A percentile compares a stretch with the other conserved stretches of the same genome.
Evolutionary conservation across 768 basidiomycete genomes (phyloP).

Genomic region (Sporobolomyces roseus): DNA sequence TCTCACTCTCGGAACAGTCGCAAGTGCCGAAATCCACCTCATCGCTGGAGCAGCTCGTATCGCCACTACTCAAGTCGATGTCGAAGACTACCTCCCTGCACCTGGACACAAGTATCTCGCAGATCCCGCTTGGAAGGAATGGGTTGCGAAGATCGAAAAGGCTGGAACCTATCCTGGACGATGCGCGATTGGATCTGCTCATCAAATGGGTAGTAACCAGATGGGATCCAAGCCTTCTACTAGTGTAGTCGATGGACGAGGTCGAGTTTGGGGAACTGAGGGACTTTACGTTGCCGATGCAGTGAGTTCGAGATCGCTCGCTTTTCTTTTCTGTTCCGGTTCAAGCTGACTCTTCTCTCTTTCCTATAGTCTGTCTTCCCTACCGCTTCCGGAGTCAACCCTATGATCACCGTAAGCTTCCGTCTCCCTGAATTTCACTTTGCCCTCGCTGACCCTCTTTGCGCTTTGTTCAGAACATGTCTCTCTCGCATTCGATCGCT

Average conservation of each 20-base stretch:
- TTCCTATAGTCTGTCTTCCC: constrained; percentile 29
- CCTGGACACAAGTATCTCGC: constrained; percentile 18
- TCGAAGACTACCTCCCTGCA: constrained; percentile 27
- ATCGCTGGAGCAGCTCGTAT: constrained; percentile 41
- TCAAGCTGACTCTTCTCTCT: not conserved
- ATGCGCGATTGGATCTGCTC: constrained; percentile 36
- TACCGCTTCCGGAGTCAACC: constrained; percentile 36
- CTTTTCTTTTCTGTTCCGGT: not conserved
- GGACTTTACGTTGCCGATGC: constrained; percentile 47
- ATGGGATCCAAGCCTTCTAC: constrained; percentile 43
- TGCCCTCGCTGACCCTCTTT: too few relatives aligned
- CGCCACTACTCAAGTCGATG: constrained; percentile 38
- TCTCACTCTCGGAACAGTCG: constrained; percentile 37
- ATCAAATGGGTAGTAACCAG: constrained; percentile 47
- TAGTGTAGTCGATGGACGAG: constrained; percentile 45
- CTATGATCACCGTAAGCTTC: constrained; percentile 35
- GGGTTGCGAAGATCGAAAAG: constrained; percentile 38
- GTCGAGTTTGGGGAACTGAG: constrained; percentile 45
- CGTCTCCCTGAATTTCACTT: not conserved
- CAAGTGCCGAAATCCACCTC: constrained; percentile 38
- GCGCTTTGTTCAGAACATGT: constrained; percentile 27
- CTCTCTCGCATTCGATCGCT: constrained; percentile 34
- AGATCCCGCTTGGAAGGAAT: constrained; percentile 37
- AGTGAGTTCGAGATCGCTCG: constrained; percentile 11
- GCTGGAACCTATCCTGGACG: constrained; percentile 36